Evolutionary conservation across 169 alveolate species (phyloP).

Genomic region (Babesia divergens): DNA sequence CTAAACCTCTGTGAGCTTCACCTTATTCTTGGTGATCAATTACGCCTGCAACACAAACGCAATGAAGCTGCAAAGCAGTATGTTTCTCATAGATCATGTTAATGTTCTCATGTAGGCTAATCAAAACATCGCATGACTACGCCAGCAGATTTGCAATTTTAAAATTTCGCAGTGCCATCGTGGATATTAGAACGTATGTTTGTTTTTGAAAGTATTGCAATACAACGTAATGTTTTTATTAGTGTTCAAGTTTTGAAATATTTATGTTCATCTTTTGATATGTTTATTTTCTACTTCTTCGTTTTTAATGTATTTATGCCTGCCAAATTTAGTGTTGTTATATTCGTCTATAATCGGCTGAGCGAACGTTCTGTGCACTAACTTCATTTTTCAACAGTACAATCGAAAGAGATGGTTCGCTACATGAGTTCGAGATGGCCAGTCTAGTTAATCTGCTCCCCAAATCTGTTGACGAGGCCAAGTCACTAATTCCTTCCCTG

Average conservation of each 20-base stretch:
- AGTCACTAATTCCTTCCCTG: slow-evolving; percentile 63
- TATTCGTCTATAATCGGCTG: neutral
- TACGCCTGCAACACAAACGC: slow-evolving; percentile 70
- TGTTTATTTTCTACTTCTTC: neutral
- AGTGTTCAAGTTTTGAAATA: too few species aligned
- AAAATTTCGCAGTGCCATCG: slow-evolving; percentile 77
- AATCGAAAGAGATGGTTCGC: slow-evolving; percentile 80
- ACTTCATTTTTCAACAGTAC: slow-evolving; percentile 70
- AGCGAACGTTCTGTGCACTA: too few species aligned
- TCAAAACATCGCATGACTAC: slow-evolving; percentile 78
- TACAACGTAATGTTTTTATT: too few species aligned
- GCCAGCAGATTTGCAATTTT: slow-evolving; percentile 77
- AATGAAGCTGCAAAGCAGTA: slow-evolving; percentile 76
- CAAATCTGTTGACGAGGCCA: slow-evolving; percentile 84
- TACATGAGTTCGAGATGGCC: slow-evolving; percentile 87
- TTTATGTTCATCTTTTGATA: too few species aligned
- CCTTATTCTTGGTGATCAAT: slow-evolving; percentile 75
- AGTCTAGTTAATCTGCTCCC: slow-evolving; percentile 83
- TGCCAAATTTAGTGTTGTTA: too few species aligned
- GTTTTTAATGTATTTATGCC: neutral
- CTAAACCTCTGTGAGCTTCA: slow-evolving; percentile 75
- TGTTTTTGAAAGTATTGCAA: neutral
- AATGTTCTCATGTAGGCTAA: slow-evolving; percentile 43
- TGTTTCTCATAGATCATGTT: neutral
- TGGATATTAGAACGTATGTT: slow-evolving; percentile 78